Base-by-base conservation (phyloP, 345 rosid genomes). In the Eucalyptus curtisii region DNA sequence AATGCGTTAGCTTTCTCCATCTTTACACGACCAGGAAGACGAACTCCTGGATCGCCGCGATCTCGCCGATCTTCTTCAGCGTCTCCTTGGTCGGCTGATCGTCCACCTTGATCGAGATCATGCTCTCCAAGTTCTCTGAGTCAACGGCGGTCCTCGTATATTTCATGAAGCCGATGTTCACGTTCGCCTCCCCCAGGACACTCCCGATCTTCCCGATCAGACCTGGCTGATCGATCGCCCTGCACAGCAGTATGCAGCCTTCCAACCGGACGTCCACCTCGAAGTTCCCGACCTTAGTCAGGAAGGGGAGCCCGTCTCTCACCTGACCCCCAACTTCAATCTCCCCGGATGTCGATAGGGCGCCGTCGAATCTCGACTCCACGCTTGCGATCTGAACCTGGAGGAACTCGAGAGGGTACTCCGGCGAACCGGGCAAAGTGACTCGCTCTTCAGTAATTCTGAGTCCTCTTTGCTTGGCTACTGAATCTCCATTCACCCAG, bases 181-280 rank as follows among this genome's bases (percentile, higher is more conserved):
- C 98, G 71, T 96, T 96, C 84, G 94, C 96, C 91, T 93, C 94
- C 20, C 97, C 99, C 64, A 96, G 89, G 57, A 95, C 91, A 84
- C 94, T 96, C 24, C 98, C 98, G 2, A 96, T 96, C 48, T 59
- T 94, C n/a, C 97, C 98, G 2, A 96, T 95, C 95, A 94, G 94
- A 16, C 98, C 98, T 0, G 98, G 97, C 87, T 95, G 98, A 91
- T 96, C 98, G 8, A 96, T 94, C 89, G 94, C 96, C 81, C 99
- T 91, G 92, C 99, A 96, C 5, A 95, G 94, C n/a, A 96, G 93
- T 14, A 96, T 92, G 89, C 94, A 94, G 25, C 99, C 98, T 92
- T 96, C 99, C 92, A 96, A 92, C 90, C 94, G 95, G 86, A 95
- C 96, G 89, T 96, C 97, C 53, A 96, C 96, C 88, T 94, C 96